Base-by-base conservation (phyloP, 805 yeast species). In the Cyberlindnera nakhonratchasimensis region DNA sequence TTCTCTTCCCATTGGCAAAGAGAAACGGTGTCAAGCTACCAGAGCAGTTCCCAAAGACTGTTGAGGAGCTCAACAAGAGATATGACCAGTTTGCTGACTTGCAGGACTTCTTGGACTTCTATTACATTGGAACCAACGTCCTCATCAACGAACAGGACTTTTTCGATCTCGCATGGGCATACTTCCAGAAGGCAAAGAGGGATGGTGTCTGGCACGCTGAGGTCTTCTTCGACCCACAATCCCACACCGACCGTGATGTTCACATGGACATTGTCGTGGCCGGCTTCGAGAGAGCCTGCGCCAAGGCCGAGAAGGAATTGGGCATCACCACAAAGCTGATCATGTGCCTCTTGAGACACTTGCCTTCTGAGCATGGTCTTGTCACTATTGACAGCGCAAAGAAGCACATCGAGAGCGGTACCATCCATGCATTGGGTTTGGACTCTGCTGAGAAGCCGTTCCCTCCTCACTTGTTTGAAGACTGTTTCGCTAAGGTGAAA, bases 171-270 rank as follows among this genome's bases (percentile, higher is more conserved):
- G 87, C 91, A n/a, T 79, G 79, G 77, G 79, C 75, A 6, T 85
- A 85, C 62, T 82, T 84, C 65, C 58, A 58, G 34, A 79, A 73
- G 51, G 86, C 84, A 5, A 57, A 70, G 36, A 50, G 56, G 8
- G 85, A 82, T 55, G 85, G 86, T 14, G 67, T 82, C 39, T 63
- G 62, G 24, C 95, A 86, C 59, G 75, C 87, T 3, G 95, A 86
- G 64, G 79, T 80, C 1, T 86, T 86, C 61, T 86, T 82, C 53
- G 95, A 86, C 58, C 95, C 95, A 16, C 95, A 86, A 64, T 87
- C 88, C 10, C 95, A 86, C 55, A 71, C 84, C 22, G 80, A 77
- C 41, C 71, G 95, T 52, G 84, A 80, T 10, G 65, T 86, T 35
- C 51, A 71, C 12, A 65, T 84, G 31, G 83, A 79, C 9, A 62